Evolutionary conservation across 352 stramenopile species (phyloP), one percentile per base, ranked within the genome.

Genomic region (Globisporangium canariense): DNA sequence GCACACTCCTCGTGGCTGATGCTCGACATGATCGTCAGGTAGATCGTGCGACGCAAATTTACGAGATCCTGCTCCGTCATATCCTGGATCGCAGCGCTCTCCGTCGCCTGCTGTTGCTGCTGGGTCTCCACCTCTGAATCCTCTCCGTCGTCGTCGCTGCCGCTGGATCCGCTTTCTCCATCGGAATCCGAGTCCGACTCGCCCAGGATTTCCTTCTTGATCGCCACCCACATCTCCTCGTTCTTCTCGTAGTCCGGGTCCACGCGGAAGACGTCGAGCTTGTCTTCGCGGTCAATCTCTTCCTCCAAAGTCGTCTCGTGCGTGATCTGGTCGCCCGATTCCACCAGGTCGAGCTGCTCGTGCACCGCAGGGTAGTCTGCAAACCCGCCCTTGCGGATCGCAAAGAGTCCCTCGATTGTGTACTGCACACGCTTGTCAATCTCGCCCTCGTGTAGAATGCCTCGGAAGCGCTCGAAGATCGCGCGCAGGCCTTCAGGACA

Each of bases 11-110:
- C 98, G 77, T 99, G 98, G 4, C 92, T 97, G 20, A 99, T 97
- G 72, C 91, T 98, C 28, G 94, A 99, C 97, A 99, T 99, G 75
- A 99, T 99, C 10, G 97, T 99, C 59, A 99, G 73, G 74, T 99
- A 99, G 65, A 99, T 99, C 28, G 96, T 99, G 41, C 97, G 88
- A 9, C 97, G 92, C 55, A 99, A 74, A 74, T 99, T 98, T 59
- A 99, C 95, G 22, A 99, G 82, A 69, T 98, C 97, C 53, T 98
- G 91, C 73, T 99, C 98, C 6, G 96, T 98, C 59, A 99, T 87
- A 75, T 99, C 98, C 66, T 99, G 88, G 59, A 99, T 98, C 30
- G 65, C 63, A 38, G 47, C 57, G n/a, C 62, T 63, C 45, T 57
- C 76, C 47, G 25, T 49, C 32, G 43, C 18, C 30, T 51, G 66